Evolutionary conservation across 768 basidiomycete genomes (phyloP), one percentile per base, ranked within the genome.

Genomic region (Dentipellis sp.): DNA sequence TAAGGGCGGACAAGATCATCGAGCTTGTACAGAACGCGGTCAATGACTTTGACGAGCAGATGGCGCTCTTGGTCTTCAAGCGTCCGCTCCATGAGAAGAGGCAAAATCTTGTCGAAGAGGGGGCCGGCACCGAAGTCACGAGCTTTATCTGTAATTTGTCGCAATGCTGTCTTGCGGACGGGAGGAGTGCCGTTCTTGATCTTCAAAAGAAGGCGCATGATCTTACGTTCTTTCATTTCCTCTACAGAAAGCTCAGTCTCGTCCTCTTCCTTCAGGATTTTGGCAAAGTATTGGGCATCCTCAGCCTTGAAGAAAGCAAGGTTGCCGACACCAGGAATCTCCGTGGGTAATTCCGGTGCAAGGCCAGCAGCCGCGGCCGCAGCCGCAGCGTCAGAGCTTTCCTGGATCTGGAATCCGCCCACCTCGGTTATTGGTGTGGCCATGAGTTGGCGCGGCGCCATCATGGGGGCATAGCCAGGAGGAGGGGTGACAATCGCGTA

Each of bases 111-210:
- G 74, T 99, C 97, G 70, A 98, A 99, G 6, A 98, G 77, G 16
- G 97, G 97, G 23, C 94, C 97, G 37, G 97, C 94, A 52, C 97
- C 95, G 57, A 98, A 97, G 65, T 99, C 94, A 62, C 97, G 87
- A 59, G 97, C 97, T 69, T 97, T 97, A 78, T 99, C 97, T 14
- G 97, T 98, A 65, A 99, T 98, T 68, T 98, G 95, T 52, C 95
- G 83, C 38, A 98, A 83, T 11, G 97, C 97, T 1, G 95, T 93
- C 72, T 99, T 99, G 56, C 97, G 87, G 57, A 97, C 94, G 10
- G 97, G 95, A 23, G 97, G 97, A 2, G 95, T 98, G 50, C 97
- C 97, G 67, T 98, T 99, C 78, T 99, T 98, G 74, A 99, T 98
- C 74, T 98, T 98, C 63, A 99, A 80, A 53, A 99, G 76, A 21